Evolutionary conservation across 2,329 filamentous ascomycete genomes (phyloP), one percentile per base, ranked within the genome.

Genomic region (Malbranchea zuffiana): DNA sequence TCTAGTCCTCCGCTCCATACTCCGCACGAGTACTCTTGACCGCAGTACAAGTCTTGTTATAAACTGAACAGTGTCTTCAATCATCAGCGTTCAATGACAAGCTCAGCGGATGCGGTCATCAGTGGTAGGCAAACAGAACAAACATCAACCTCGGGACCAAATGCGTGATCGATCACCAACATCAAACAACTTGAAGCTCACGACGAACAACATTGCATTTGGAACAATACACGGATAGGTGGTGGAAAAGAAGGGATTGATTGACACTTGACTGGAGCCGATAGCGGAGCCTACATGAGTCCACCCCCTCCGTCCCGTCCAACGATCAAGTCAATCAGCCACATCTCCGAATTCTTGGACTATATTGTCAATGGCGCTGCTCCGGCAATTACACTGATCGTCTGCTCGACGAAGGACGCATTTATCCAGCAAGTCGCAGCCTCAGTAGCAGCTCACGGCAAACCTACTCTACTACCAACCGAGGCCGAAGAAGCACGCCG

Each of bases 371-470:
- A 69, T 3, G 57, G 67, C 25, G 68, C 77, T 41, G 47, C 56
- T 3, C 56, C 72, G 37, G 73, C 74, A 2, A 80, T 77, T 1
- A 80, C 75, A 0, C 57, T 94, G 30, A 57, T 94, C 41, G 62
- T 94, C 44, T 86, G 84, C 56, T 75, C 71, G 11, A 66, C 74
- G 0, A 74, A 72, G 40, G 61, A 71, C 0, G 66, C 69, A 2
- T 93, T 94, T 50, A 56, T 86, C 7, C 54, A 67, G 2, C 64
- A 75, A 13, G 63, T 88, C 13, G 50, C 65, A 24, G 50, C 65
- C 8, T 68, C 76, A 18, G 52, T 75, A 32, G 51, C 54, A 12
- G 32, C 42, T 13, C 44, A 53, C 33, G 43, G 46, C 20, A 39
- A 37, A 40, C 13, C 27, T 34, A 18, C 40, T 21, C 26, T 23